Conservation (phyloP, 108 stramenopile genomes). For the Cyclotella choctawhatcheeana region DNA sequence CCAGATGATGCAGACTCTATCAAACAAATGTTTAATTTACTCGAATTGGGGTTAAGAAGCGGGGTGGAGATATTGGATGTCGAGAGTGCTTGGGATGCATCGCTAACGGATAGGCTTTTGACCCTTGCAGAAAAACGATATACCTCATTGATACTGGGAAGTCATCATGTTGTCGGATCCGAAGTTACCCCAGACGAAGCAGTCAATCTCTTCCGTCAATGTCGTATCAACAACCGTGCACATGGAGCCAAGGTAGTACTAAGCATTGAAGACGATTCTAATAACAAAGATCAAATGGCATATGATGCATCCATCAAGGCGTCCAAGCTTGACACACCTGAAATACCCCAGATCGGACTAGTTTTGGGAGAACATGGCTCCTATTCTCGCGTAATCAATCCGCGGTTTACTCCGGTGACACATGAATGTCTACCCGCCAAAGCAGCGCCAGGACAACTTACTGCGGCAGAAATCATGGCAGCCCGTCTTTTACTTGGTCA, state of each 20-base stretch:
- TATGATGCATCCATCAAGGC: slow-evolving; percentile 76
- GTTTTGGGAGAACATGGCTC: slow-evolving; percentile 86
- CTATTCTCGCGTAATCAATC: slow-evolving; percentile 93
- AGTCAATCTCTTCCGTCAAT: slow-evolving; percentile 82
- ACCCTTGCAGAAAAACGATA: slow-evolving; percentile 66
- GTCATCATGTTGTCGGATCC: slow-evolving; percentile 91
- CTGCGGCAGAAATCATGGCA: slow-evolving; percentile 92
- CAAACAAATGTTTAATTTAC: slow-evolving; percentile 77
- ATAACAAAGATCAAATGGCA: slow-evolving; percentile 81
- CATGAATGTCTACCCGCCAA: slow-evolving; percentile 90
- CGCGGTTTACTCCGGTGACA: slow-evolving; percentile 94
- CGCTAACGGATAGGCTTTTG: slow-evolving; percentile 63
- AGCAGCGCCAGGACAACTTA: slow-evolving; percentile 98
- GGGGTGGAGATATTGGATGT: slow-evolving; percentile 97
- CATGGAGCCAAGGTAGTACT: slow-evolving; percentile 93
- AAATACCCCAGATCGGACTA: slow-evolving; percentile 90
- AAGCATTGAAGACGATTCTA: slow-evolving; percentile 67
- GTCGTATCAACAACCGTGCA: slow-evolving; percentile 86
- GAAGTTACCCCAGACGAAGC: slow-evolving; percentile 72
- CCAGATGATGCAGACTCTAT: slow-evolving; percentile 89
- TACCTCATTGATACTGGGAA: slow-evolving; percentile 87
- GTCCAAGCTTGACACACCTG: slow-evolving; percentile 58
- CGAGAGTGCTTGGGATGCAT: slow-evolving; percentile 90
- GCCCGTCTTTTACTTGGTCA: slow-evolving; percentile 82
- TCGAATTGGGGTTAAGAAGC: slow-evolving; percentile 86